These are phyloP conservation scores for Chenopodium suecicum DNA, from an alignment of 148 eudicot species.

Conservation along the genomic window DNA sequence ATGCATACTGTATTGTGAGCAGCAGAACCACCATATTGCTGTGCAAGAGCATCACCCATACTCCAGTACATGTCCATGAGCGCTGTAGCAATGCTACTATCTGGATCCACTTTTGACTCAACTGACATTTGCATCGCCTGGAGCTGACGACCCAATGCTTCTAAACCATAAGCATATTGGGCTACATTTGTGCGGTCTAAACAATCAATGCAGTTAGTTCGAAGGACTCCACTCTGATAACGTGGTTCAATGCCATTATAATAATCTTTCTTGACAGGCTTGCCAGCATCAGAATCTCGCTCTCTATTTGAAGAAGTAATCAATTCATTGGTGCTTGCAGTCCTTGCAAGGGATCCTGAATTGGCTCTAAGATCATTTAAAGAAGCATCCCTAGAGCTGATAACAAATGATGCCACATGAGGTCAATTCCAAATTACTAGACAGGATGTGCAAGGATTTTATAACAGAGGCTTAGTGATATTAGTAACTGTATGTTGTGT, in stretches of 20 bases:
- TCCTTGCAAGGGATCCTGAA: constrained; percentile 64
- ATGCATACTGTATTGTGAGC: constrained; percentile 89
- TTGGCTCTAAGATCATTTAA: constrained; percentile 62
- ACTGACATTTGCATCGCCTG: constrained; percentile 89
- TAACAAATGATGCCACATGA: constrained; percentile 20
- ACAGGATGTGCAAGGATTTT: background rate
- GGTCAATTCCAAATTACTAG: background rate
- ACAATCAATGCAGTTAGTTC: constrained; percentile 97
- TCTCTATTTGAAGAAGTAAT: constrained; percentile 49
- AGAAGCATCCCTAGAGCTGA: constrained; percentile 57
- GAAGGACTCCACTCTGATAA: constrained; percentile 87
- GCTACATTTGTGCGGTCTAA: constrained; percentile 99
- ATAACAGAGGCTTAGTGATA: background rate
- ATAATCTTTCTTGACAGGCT: constrained; percentile 38
- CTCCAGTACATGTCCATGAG: constrained; percentile 96
- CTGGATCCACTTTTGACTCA: constrained; percentile 79
- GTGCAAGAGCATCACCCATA: constrained; percentile 99
- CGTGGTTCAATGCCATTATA: constrained; percentile 45
- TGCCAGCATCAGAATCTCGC: constrained; percentile 39
- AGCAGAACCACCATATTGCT: constrained; percentile 98
- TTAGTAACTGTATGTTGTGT: background rate
- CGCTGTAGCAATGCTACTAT: constrained; percentile 86
- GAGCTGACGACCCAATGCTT: constrained; percentile 92
- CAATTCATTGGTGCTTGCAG: constrained; percentile 52
- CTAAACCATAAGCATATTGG: constrained; percentile 94